phyloP scores from a whole-genome alignment of 2,329 filamentous ascomycete genomes.

The Colletotrichum gloeosporioides region DNA sequence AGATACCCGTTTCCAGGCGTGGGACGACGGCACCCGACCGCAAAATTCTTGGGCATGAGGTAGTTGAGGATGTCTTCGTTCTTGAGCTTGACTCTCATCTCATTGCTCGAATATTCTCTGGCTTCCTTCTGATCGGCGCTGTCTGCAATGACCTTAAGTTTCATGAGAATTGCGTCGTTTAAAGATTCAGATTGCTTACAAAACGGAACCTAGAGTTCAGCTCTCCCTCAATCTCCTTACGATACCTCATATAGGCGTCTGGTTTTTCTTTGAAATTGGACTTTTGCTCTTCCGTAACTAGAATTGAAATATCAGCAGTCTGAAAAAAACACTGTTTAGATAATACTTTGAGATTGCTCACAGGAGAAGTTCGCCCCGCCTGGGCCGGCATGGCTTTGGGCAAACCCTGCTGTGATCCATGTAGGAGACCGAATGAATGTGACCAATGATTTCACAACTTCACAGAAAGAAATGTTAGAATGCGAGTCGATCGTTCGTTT shows the following conservation, averaged over 20 bases:
- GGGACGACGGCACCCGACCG: not conserved
- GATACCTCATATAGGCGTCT: not conserved
- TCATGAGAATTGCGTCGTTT: not conserved
- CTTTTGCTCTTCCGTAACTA: not conserved
- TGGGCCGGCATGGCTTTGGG: not conserved
- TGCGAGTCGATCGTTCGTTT: fast-evolving
- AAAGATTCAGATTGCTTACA: not conserved
- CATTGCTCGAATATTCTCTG: not conserved
- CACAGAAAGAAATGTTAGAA: not conserved
- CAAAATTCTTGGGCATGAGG: not conserved
- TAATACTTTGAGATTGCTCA: not conserved
- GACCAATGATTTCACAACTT: not conserved
- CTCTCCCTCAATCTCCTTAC: not conserved
- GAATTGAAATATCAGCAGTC: not conserved
- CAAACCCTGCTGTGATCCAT: not conserved
- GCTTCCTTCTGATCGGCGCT: not conserved
- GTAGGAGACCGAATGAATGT: not conserved
- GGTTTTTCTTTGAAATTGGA: not conserved
- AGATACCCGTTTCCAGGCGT: not conserved
- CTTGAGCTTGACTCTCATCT: not conserved
- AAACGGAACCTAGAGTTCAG: not conserved
- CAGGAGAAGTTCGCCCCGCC: not conserved
- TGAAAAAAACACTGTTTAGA: not conserved
- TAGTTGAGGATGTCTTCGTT: not conserved
- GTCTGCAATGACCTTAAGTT: not conserved